A percentile compares a stretch with the other conserved stretches of the same genome.
phyloP scores from a whole-genome alignment of 768 basidiomycete species.

The Lactarius trivialis region DNA sequence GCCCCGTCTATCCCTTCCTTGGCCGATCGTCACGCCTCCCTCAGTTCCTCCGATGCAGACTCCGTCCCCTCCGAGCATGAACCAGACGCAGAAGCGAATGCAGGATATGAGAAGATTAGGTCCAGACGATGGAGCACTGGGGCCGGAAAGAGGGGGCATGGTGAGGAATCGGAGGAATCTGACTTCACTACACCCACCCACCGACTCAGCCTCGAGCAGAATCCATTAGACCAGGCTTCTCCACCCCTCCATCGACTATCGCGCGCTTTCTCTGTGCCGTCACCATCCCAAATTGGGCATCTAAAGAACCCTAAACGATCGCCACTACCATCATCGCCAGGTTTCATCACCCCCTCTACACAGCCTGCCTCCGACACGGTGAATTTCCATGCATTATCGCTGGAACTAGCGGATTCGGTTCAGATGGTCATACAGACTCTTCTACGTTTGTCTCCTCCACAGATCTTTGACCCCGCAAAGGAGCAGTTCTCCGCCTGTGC shows the following conservation, averaged over 20 bases:
- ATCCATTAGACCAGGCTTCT: conserved; percentile 30
- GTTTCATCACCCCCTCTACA: conserved; percentile 23
- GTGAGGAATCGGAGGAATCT: conserved; percentile 26
- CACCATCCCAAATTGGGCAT: conserved; percentile 71
- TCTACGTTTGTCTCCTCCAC: conserved; percentile 82
- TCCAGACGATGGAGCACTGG: conserved; percentile 14
- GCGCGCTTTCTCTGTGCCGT: conserved; percentile 72
- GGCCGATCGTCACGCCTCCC: conserved; percentile 34
- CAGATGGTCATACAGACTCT: conserved; percentile 90
- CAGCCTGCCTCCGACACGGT: conserved; percentile 30
- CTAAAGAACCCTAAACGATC: conserved; percentile 60
- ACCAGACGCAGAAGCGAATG: conserved; percentile 1
- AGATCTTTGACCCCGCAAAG: conserved; percentile 86
- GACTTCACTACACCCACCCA: conserved; percentile 31
- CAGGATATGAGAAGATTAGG: neutral
- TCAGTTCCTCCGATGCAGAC: conserved; percentile 48
- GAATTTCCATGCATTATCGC: conserved; percentile 61
- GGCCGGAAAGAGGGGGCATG: conserved; percentile 19
- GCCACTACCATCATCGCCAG: conserved; percentile 20
- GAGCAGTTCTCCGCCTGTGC: conserved; percentile 91
- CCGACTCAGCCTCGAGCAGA: conserved; percentile 28
- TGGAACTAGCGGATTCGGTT: conserved; percentile 85
- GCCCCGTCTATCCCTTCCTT: conserved; percentile 32
- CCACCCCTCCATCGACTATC: conserved; percentile 49
- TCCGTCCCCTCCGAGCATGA: conserved; percentile 46